A percentile compares a stretch with the other conserved stretches of the same genome.
These are phyloP conservation scores for Eucalyptus dawsonii DNA, from an alignment of 345 rosid genomes.

Conservation along the genomic window DNA sequence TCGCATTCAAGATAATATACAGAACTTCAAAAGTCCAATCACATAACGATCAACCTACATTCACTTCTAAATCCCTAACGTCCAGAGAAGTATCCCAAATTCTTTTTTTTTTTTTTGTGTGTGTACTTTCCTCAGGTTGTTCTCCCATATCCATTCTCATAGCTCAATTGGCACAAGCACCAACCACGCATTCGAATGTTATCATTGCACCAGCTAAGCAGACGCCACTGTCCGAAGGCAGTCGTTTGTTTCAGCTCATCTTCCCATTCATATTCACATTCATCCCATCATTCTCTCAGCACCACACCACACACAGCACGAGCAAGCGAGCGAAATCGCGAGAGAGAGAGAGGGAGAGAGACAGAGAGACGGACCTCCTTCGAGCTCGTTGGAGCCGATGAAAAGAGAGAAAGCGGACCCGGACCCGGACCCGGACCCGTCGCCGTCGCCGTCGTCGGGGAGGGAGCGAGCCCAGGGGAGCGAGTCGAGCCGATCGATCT, in stretches of 20 bases:
- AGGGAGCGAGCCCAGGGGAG: conserved; percentile 51
- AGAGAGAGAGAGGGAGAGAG: background rate
- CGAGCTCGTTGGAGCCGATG: conserved; percentile 52
- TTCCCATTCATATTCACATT: background rate
- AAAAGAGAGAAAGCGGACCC: conserved; percentile 41
- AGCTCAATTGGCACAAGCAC: background rate
- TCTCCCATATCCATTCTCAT: background rate
- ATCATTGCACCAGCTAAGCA: background rate
- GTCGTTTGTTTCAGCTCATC: background rate
- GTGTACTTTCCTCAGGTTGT: background rate
- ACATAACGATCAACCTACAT: background rate
- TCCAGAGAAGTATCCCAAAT: background rate
- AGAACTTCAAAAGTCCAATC: background rate
- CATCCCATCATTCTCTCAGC: background rate
- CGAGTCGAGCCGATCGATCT: conserved; percentile 33
- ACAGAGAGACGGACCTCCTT: conserved; percentile 40
- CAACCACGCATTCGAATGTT: background rate
- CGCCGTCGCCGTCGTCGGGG: background rate
- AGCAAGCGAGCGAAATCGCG: background rate
- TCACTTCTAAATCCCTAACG: background rate
- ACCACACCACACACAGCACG: background rate
- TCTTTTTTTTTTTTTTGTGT: background rate
- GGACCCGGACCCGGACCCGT: conserved; percentile 18
- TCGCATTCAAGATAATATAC: background rate
- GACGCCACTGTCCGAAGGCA: background rate